phyloP scores from a whole-genome alignment of 441 rosid species.

The Pelargonium myrrhifolium region DNA sequence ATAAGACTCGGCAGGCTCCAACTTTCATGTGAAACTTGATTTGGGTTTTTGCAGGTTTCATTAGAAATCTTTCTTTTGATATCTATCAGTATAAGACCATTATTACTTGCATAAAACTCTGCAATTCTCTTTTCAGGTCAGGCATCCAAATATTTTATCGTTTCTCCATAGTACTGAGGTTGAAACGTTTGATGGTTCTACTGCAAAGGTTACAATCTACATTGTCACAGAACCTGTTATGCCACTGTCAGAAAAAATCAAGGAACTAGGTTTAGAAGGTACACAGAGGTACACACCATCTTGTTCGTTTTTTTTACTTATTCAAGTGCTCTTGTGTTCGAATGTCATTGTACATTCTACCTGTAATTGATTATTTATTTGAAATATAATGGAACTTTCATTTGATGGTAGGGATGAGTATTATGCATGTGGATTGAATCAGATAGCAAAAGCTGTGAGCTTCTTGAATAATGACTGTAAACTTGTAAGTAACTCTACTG shows the following conservation, averaged over 20 bases:
- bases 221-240: conserved; percentile 96
- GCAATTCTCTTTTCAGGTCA: conserved; percentile 48
- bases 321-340: neutral
- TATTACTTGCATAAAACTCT: conserved; percentile 2
- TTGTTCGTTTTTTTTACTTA: conserved; percentile 2
- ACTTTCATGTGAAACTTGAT: neutral
- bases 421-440: conserved; percentile 84
- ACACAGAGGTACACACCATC: conserved; percentile 61
- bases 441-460: conserved; percentile 97
- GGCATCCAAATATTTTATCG: conserved; percentile 93
- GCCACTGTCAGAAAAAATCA: conserved; percentile 85
- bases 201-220: conserved; percentile 68
- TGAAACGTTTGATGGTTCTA: conserved; percentile 62
- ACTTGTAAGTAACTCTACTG: conserved; percentile 50
- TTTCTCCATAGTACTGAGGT: conserved; percentile 94
- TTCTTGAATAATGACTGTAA: conserved; percentile 95
- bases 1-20: neutral
- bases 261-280: conserved; percentile 84
- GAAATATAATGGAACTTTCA: neutral
- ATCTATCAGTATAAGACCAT: neutral
- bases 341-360: neutral
- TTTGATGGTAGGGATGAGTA: conserved; percentile 75
- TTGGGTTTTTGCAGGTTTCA: neutral
- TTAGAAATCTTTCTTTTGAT: neutral
- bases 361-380: neutral